Evolutionary conservation across 1,284 basidiomycete genomes (phyloP).

Genomic region (Apiotrichum veenhuisii): DNA sequence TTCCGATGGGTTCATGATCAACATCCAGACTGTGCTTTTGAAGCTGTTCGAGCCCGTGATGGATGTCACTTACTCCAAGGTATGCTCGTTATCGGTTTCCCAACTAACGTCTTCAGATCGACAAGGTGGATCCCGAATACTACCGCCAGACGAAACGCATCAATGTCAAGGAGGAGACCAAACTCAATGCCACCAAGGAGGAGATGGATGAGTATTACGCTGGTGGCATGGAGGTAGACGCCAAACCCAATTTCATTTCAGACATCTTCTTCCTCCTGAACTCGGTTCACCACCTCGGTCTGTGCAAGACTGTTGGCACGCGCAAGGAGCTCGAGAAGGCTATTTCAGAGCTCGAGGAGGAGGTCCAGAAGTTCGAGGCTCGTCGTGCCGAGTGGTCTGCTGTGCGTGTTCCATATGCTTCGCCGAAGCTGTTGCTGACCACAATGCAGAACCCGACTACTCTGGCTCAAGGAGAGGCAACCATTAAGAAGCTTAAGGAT

Average conservation of each 20-base stretch:
- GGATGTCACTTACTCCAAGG: constrained; percentile 86
- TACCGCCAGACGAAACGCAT: constrained; percentile 69
- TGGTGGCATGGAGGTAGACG: constrained; percentile 49
- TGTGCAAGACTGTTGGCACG: constrained; percentile 71
- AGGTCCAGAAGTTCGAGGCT: constrained; percentile 70
- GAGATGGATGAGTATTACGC: constrained; percentile 72
- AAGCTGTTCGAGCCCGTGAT: constrained; percentile 96
- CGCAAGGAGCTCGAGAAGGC: constrained; percentile 69
- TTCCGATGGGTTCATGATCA: constrained; percentile 90
- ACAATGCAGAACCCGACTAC: constrained; percentile 30
- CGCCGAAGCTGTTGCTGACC: not conserved
- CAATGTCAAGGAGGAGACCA: constrained; percentile 77
- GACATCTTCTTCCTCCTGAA: constrained; percentile 87
- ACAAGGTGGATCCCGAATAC: constrained; percentile 83
- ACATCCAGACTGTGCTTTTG: constrained; percentile 75
- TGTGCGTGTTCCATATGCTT: constrained; percentile 52
- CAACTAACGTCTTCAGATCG: constrained; percentile 58
- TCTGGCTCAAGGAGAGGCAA: constrained; percentile 58
- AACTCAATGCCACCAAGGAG: constrained; percentile 78
- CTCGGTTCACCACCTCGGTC: constrained; percentile 80
- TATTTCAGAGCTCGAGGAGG: constrained; percentile 70
- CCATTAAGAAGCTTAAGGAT: constrained; percentile 66
- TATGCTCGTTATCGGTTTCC: constrained; percentile 40
- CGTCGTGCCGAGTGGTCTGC: constrained; percentile 63
- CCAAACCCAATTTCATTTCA: constrained; percentile 77